phyloP scores from a whole-genome alignment of 1,284 basidiomycete species.

The Moesziomyces parantarcticus region DNA sequence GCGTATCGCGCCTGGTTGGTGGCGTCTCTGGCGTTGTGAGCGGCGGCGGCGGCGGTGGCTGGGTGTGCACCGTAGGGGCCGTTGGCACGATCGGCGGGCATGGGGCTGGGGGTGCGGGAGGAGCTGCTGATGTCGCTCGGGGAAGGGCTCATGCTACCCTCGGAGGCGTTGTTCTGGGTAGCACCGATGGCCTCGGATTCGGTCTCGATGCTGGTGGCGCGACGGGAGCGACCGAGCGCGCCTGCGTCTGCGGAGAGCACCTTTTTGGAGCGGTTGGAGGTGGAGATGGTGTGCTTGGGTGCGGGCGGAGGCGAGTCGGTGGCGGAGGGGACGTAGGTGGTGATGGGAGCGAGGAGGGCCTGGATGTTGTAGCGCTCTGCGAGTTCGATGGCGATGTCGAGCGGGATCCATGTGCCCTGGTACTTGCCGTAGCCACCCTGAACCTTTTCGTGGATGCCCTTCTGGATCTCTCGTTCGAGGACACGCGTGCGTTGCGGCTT shows the following conservation, averaged over 20 bases:
- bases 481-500: constrained; percentile 98
- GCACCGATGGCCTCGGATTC: constrained; percentile 55
- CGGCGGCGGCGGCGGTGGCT: constrained; percentile 1
- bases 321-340: constrained; percentile 86
- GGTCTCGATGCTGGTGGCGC: constrained; percentile 64
- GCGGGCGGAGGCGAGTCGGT: constrained; percentile 90
- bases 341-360: constrained; percentile 86
- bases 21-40: constrained; percentile 33
- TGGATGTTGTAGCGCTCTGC: constrained; percentile 95
- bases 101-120: constrained; percentile 86
- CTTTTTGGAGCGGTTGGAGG: constrained; percentile 62
- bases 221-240: constrained; percentile 54
- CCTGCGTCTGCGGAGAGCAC: constrained; percentile 52
- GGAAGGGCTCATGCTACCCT: constrained; percentile 77
- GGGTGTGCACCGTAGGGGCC: constrained; percentile 31
- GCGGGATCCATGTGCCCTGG: constrained; percentile 99
- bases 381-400: constrained; percentile 86
- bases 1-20: constrained; percentile 74
- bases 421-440: constrained; percentile 99
- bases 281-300: constrained; percentile 83
- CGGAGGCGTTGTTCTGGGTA: constrained; percentile 71
- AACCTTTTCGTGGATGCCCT: constrained; percentile 98
- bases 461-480: constrained; percentile 96
- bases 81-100: constrained; percentile 56
- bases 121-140: constrained; percentile 86